These are phyloP conservation scores for Ambrosia trifida DNA, from an alignment of 129 eudicot species.

Conservation along the genomic window DNA sequence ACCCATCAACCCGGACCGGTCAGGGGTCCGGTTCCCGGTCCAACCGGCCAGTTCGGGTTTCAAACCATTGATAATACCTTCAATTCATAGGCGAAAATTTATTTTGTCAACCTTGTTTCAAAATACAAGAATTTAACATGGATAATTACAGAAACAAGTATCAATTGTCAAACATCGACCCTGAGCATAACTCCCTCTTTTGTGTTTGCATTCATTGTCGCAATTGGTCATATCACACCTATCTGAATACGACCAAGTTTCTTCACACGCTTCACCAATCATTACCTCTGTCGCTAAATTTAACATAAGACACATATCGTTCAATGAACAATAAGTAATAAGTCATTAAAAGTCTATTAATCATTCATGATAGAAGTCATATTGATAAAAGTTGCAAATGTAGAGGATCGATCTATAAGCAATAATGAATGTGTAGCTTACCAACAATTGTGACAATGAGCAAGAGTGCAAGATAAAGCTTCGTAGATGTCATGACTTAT, in stretches of 20 bases:
- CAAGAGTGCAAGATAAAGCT: too few relatives aligned
- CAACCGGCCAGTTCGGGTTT: too few relatives aligned
- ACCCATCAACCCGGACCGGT: too few relatives aligned
- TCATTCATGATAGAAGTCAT: too few relatives aligned
- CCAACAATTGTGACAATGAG: too few relatives aligned
- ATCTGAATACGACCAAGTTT: not conserved
- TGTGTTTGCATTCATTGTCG: not conserved
- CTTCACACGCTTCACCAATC: conserved; percentile 9
- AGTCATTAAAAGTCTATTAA: too few relatives aligned
- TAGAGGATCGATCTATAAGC: too few relatives aligned
- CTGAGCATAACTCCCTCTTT: not conserved
- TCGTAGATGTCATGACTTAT: too few relatives aligned
- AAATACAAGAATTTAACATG: not conserved
- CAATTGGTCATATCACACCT: not conserved
- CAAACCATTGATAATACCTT: not conserved
- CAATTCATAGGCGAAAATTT: not conserved
- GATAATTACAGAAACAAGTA: conserved; percentile 4
- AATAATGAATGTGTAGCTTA: too few relatives aligned
- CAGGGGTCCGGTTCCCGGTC: too few relatives aligned
- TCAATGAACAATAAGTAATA: not conserved
- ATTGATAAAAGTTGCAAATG: too few relatives aligned
- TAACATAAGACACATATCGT: not conserved
- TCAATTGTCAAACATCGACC: conserved; percentile 7
- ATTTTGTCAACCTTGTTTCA: not conserved
- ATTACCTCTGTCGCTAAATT: not conserved